Base-by-base conservation (phyloP, 164 flowering plant species). In the Hamamelis virginiana region DNA sequence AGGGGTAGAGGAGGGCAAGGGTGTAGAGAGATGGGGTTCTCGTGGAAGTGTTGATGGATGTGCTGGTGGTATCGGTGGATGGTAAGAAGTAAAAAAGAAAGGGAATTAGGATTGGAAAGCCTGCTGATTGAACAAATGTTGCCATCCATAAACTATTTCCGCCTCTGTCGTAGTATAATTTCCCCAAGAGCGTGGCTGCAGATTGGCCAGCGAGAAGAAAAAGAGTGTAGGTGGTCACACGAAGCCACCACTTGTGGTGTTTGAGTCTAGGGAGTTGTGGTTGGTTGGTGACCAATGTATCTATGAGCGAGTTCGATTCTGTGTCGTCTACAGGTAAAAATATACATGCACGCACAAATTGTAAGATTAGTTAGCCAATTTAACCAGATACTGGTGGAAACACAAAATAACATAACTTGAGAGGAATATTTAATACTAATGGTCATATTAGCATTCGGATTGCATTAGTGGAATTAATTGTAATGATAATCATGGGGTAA, bases 61-160 rank as follows among this genome's bases (percentile, higher is more conserved):
- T 60, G 47, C 19, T 15, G 58, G 64, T 26, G 43, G 41, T 33
- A 33, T 33, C 6, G 2, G 59, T 25, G 0, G 58, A n/a, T 16
- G 74, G 38, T 16, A 65, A 15, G 75, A 69, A 72, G 71, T 52
- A 64, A 9, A 33, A 72, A 16, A 72, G 59, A 26, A 78, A 61
- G 15, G 81, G 81, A 13, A 78, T 50, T 0, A 78, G 76, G 33
- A 78, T 57, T 22, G 81, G 81, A 70, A 78, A 78, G 60, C 78
- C 81, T 4, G 76, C 78, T 16, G 77, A 72, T 69, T 78, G 81
- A 60, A 79, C 80, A 21, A 80, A 67, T 0, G 82, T 79, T 55
- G 73, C 75, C 71, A 76, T 62, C 80, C 80, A 79, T 72, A 73
- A 76, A 70, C 82, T 73, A 13, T 76, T 70, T 1, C 82, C 82